Percentiles rank a stretch among this genome's conserved stretches.
Conservation (phyloP, 306 rosid genomes). For the Astragalus glycyphyllos region DNA sequence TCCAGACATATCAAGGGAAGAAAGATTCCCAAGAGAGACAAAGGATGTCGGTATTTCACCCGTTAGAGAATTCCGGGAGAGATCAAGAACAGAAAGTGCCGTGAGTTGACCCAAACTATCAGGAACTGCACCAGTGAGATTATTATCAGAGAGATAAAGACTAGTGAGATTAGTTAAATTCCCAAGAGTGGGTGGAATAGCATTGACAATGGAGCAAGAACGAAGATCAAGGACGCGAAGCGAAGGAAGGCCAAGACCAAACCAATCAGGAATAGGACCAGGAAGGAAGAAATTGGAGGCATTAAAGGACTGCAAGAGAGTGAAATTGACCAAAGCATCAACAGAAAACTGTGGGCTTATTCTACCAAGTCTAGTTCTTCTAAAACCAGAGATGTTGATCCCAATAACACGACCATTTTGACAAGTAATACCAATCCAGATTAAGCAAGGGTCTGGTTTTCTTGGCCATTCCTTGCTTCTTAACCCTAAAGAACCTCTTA, state of each 20-base stretch:
- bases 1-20: constrained; percentile 69
- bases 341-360: constrained; percentile 75
- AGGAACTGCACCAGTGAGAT: constrained; percentile 72
- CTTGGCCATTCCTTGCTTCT: constrained; percentile 87
- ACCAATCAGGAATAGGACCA: constrained; percentile 78
- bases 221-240: constrained; percentile 85
- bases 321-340: constrained; percentile 75
- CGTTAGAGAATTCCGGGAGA: constrained; percentile 60
- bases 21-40: constrained; percentile 62
- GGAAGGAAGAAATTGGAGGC: constrained; percentile 83
- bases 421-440: constrained; percentile 74
- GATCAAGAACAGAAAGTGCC: constrained; percentile 73
- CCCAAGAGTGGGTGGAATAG: constrained; percentile 73
- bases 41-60: constrained; percentile 65
- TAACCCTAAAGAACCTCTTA: constrained; percentile 81
- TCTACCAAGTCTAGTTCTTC: constrained; percentile 75
- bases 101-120: constrained; percentile 59
- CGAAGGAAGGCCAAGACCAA: constrained; percentile 55
- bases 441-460: constrained; percentile 76
- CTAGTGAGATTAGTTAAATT: constrained; percentile 66
- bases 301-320: constrained; percentile 68
- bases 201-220: constrained; percentile 64
- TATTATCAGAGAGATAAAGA: constrained; percentile 73
- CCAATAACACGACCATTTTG: constrained; percentile 76
- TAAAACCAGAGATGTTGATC: constrained; percentile 83